Percentiles rank a stretch among this genome's conserved stretches.
Conservation (phyloP, 176 grass and related monocot genomes). For the Areca catechu region DNA sequence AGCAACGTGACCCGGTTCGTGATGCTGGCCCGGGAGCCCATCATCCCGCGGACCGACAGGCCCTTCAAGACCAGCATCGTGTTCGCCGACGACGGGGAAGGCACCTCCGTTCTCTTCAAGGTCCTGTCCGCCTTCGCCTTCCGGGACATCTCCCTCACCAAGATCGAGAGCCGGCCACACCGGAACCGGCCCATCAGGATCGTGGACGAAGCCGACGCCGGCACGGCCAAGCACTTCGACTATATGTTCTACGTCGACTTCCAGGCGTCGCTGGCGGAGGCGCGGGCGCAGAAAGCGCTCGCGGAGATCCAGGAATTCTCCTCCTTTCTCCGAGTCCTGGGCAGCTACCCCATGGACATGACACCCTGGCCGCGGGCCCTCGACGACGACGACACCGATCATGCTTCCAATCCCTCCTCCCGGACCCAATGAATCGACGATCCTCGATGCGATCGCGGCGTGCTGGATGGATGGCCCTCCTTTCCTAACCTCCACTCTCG, state of each 20-base stretch:
- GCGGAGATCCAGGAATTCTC: conserved; percentile 92
- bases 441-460: no score
- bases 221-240: conserved; percentile 93
- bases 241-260: conserved; percentile 99
- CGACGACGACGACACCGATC: conserved; percentile 8
- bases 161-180: conserved; percentile 93
- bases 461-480: no score
- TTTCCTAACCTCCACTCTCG: no score
- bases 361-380: conserved; percentile 39
- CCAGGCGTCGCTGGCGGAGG: conserved; percentile 74
- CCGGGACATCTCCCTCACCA: conserved; percentile 70
- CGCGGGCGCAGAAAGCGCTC: conserved; percentile 76
- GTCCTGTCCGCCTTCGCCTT: conserved; percentile 84
- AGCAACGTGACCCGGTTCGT: conserved; percentile 89
- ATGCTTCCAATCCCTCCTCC: conserved; percentile 28
- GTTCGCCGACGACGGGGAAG: conserved; percentile 72
- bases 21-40: conserved; percentile 81
- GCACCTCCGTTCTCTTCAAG: conserved; percentile 87
- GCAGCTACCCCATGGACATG: conserved; percentile 98
- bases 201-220: conserved; percentile 80
- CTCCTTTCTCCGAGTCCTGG: conserved; percentile 73
- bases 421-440: no score
- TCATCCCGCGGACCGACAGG: conserved; percentile 82
- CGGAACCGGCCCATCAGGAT: conserved; percentile 69
- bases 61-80: conserved; percentile 98